phyloP scores from a whole-genome alignment of 2,329 filamentous ascomycete genomes.

The Aspergillus pseudoglaucus region DNA sequence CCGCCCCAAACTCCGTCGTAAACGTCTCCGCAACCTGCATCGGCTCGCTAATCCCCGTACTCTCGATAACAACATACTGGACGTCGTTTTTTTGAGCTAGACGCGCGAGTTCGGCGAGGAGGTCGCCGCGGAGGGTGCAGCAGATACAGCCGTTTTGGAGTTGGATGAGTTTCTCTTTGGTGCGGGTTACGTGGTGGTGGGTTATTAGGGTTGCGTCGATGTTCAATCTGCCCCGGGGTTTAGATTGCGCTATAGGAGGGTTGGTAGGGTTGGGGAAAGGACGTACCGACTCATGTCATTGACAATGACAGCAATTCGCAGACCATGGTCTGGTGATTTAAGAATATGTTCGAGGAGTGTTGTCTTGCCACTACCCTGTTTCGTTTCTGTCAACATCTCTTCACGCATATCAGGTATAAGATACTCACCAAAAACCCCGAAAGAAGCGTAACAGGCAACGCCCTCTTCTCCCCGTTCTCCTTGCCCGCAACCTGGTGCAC shows the following conservation, averaged over 20 bases:
- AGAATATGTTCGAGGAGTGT: conserved; percentile 65
- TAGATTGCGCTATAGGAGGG: too few relatives aligned
- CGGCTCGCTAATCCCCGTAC: conserved; percentile 64
- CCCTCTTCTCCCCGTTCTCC: conserved; percentile 20
- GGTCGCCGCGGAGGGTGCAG: conserved; percentile 65
- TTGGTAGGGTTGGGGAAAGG: not conserved
- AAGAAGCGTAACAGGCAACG: conserved; percentile 53
- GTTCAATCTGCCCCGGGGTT: conserved; percentile 45
- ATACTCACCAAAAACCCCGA: conserved; percentile 51
- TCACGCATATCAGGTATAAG: not conserved
- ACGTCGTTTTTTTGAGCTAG: conserved; percentile 58
- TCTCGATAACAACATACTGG: conserved; percentile 67
- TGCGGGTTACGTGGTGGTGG: conserved; percentile 51
- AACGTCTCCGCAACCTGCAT: conserved; percentile 71
- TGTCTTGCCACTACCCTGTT: conserved; percentile 62
- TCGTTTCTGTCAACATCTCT: not conserved
- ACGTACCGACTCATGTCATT: conserved; percentile 62
- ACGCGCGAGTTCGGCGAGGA: conserved; percentile 62
- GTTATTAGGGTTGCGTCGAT: conserved; percentile 59
- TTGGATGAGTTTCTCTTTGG: conserved; percentile 59
- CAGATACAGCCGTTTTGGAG: conserved; percentile 71
- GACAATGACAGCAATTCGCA: conserved; percentile 65
- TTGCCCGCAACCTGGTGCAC: not conserved
- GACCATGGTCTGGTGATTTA: conserved; percentile 55
- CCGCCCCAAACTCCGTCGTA: conserved; percentile 48